These are phyloP conservation scores for Fusarium cyanostomum DNA, from an alignment of 2,329 filamentous ascomycete genomes.

Conservation along the genomic window DNA sequence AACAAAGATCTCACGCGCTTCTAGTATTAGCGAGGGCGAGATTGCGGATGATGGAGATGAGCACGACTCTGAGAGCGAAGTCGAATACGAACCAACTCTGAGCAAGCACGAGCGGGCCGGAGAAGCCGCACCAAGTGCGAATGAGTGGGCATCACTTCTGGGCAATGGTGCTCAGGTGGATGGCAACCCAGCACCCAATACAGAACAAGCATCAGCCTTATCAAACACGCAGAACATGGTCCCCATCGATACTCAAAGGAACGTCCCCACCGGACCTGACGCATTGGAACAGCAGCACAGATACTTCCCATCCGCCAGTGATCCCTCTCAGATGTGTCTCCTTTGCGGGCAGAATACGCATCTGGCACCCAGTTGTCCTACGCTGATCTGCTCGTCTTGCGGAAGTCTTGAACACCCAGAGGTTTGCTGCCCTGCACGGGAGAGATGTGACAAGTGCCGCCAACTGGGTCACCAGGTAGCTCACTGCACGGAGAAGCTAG, in stretches of 20 bases:
- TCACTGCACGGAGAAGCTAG: constrained; percentile 66
- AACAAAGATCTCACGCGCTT: constrained; percentile 30
- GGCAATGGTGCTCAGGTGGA: constrained; percentile 9
- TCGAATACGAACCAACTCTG: constrained; percentile 39
- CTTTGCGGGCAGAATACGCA: constrained; percentile 62
- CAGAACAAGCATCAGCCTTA: background rate
- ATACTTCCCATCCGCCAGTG: constrained; percentile 62
- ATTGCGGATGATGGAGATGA: constrained; percentile 13
- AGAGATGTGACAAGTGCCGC: constrained; percentile 67
- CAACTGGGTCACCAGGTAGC: constrained; percentile 66
- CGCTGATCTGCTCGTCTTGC: constrained; percentile 60
- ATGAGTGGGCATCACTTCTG: constrained; percentile 2
- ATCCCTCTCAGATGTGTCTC: constrained; percentile 58
- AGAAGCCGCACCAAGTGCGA: constrained; percentile 9
- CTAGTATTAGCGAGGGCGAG: constrained; percentile 34
- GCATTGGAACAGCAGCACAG: constrained; percentile 53
- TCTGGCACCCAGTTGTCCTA: constrained; percentile 55
- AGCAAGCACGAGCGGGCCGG: constrained; percentile 19
- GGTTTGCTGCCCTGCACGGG: constrained; percentile 60
- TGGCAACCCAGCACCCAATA: constrained; percentile 11
- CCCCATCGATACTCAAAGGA: constrained; percentile 29
- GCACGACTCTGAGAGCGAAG: constrained; percentile 40
- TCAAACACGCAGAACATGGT: constrained; percentile 7
- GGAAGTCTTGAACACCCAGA: constrained; percentile 56
- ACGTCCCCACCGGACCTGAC: constrained; percentile 44